Conservation (phyloP, 805 yeast genomes). For the Metschnikowia kofuensis region DNA sequence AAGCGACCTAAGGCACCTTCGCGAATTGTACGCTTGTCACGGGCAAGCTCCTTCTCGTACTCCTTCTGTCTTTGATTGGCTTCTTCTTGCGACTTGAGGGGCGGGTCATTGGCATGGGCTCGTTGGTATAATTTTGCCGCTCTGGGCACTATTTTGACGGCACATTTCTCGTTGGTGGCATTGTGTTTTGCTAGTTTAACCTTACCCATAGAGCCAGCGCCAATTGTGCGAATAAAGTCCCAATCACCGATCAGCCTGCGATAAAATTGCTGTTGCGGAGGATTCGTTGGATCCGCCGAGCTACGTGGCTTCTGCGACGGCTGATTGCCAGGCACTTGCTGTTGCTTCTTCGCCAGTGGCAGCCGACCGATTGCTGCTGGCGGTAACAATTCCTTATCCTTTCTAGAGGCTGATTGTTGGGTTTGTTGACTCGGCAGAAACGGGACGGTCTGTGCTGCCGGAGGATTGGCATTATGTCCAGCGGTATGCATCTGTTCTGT, state of each 20-base stretch:
- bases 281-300: neutral
- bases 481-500: conserved; percentile 3
- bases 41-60: conserved; percentile 76
- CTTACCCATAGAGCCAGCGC: conserved; percentile 99
- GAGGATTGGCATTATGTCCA: neutral
- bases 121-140: conserved; percentile 77
- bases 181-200: conserved; percentile 91
- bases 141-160: conserved; percentile 88
- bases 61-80: conserved; percentile 62
- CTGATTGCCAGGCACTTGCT: neutral
- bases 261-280: conserved; percentile 53
- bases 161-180: conserved; percentile 78
- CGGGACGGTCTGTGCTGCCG: neutral
- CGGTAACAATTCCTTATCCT: conserved; percentile 10
- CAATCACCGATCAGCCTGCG: conserved; percentile 93
- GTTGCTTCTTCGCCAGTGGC: neutral
- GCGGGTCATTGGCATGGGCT: conserved; percentile 66
- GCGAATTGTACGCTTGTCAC: conserved; percentile 88
- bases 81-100: conserved; percentile 58
- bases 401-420: neutral
- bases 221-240: conserved; percentile 92
- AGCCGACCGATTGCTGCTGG: conserved; percentile 11
- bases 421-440: conserved; percentile 2
- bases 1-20: conserved; percentile 94
- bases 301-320: neutral